phyloP scores from a whole-genome alignment of 140 eudicot genomes.

The Flaveria floridana region DNA sequence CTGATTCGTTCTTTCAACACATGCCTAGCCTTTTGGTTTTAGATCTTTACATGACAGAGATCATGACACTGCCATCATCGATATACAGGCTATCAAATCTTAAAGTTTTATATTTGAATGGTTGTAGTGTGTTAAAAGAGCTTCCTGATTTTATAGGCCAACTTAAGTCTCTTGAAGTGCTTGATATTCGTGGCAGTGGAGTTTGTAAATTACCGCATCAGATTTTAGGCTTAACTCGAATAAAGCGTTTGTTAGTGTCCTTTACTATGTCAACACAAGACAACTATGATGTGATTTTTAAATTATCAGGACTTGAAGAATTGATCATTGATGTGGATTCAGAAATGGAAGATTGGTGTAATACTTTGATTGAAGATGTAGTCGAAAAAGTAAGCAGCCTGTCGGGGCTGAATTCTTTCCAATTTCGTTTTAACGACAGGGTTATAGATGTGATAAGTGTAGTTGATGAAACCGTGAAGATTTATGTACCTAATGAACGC shows the following conservation, averaged over 20 bases:
- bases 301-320: conserved; percentile 31
- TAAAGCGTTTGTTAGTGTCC: conserved; percentile 35
- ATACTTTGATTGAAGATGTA: conserved; percentile 19
- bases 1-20: conserved; percentile 26
- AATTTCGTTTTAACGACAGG: neutral
- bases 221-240: conserved; percentile 14
- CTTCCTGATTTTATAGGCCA: conserved; percentile 31
- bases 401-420: conserved; percentile 1
- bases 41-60: conserved; percentile 30
- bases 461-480: conserved; percentile 1
- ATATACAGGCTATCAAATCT: conserved; percentile 19
- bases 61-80: conserved; percentile 32
- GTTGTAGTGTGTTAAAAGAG: conserved; percentile 27
- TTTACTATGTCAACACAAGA: conserved; percentile 18
- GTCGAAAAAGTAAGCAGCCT: conserved; percentile 4
- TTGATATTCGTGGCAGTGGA: conserved; percentile 39
- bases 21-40: conserved; percentile 36
- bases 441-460: conserved; percentile 28
- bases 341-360: conserved; percentile 16
- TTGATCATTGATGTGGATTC: conserved; percentile 34
- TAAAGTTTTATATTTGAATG: conserved; percentile 34
- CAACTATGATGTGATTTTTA: conserved; percentile 9
- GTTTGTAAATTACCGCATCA: conserved; percentile 18
- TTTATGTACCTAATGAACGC: conserved; percentile 27
- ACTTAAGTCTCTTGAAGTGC: conserved; percentile 36